A percentile compares a stretch with the other conserved stretches of the same genome.
These are phyloP conservation scores for Exophiala sp. DNA, from an alignment of 2,329 filamentous ascomycete species.

Conservation along the genomic window DNA sequence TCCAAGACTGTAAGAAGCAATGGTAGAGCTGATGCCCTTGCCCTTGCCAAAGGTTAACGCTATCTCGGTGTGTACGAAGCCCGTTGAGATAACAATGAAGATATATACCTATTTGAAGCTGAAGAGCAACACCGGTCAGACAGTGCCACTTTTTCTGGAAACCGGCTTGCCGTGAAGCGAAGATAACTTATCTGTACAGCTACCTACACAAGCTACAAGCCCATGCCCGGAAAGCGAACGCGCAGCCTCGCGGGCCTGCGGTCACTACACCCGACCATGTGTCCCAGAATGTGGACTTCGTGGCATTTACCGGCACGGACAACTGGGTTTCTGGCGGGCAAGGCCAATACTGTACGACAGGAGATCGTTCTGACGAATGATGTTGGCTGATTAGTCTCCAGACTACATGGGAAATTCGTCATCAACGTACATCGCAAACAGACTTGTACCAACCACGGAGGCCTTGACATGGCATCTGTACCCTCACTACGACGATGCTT, in stretches of 20 bases:
- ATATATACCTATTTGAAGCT: no score
- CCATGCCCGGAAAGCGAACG: constrained; percentile 25
- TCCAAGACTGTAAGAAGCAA: no score
- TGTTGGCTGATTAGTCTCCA: constrained; percentile 1
- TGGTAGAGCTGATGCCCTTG: no score
- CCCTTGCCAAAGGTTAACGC: no score
- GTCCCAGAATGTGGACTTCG: constrained; percentile 34
- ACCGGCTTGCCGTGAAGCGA: background rate
- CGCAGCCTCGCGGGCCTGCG: background rate
- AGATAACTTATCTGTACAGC: constrained; percentile 21
- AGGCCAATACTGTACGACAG: constrained; percentile 31
- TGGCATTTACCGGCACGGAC: constrained; percentile 32
- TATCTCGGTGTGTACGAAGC: no score
- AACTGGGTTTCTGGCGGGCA: constrained; percentile 34
- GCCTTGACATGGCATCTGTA: constrained; percentile 35
- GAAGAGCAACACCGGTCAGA: no score
- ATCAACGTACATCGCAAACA: constrained; percentile 33
- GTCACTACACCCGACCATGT: constrained; percentile 17
- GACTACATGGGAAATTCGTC: constrained; percentile 35
- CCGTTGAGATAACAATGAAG: no score
- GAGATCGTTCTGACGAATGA: background rate
- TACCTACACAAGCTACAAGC: constrained; percentile 34
- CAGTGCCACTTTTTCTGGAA: no score
- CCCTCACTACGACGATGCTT: constrained; percentile 35
- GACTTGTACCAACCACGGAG: constrained; percentile 30